Evolutionary conservation across 2,329 filamentous ascomycete species (phyloP).

Genomic region (Exophiala calicioides): DNA sequence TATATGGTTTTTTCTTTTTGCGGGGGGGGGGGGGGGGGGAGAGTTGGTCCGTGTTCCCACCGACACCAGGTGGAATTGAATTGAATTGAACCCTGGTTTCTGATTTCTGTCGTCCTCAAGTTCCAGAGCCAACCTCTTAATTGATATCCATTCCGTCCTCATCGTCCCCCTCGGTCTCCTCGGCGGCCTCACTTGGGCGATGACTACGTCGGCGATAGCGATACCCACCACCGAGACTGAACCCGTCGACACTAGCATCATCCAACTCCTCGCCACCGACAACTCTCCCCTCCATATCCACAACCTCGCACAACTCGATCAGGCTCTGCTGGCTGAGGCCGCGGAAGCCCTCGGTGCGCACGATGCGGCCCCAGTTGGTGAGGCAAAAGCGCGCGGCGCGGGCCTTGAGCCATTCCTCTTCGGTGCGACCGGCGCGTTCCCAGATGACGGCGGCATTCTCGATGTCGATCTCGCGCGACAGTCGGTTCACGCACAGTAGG

Average conservation of each 20-base stretch:
- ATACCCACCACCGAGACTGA: constrained; percentile 40
- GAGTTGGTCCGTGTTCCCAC: too few species aligned
- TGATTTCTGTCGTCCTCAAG: too few species aligned
- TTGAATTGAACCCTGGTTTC: not conserved
- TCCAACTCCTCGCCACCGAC: constrained; percentile 83
- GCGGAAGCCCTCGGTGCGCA: constrained; percentile 84
- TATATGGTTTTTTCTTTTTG: too few species aligned
- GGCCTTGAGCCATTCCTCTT: constrained; percentile 90
- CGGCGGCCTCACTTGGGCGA: constrained; percentile 39
- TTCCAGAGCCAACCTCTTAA: constrained; percentile 12
- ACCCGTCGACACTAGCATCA: constrained; percentile 49
- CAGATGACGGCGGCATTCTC: constrained; percentile 94
- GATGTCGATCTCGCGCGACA: constrained; percentile 88
- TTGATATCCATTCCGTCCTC: constrained; percentile 50
- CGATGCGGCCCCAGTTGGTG: constrained; percentile 90
- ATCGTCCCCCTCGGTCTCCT: constrained; percentile 47
- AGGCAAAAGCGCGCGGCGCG: constrained; percentile 86
- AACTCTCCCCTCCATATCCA: constrained; percentile 89
- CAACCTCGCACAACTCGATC: constrained; percentile 89
- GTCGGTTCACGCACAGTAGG: constrained; percentile 83
- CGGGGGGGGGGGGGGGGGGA: too few species aligned
- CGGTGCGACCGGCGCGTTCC: constrained; percentile 87
- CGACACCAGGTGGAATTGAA: too few species aligned
- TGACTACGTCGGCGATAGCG: constrained; percentile 29
- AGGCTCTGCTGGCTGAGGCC: constrained; percentile 75